These are phyloP conservation scores for Uncinocarpus reesii DNA, from an alignment of 2,329 filamentous ascomycete genomes.

Conservation along the genomic window DNA sequence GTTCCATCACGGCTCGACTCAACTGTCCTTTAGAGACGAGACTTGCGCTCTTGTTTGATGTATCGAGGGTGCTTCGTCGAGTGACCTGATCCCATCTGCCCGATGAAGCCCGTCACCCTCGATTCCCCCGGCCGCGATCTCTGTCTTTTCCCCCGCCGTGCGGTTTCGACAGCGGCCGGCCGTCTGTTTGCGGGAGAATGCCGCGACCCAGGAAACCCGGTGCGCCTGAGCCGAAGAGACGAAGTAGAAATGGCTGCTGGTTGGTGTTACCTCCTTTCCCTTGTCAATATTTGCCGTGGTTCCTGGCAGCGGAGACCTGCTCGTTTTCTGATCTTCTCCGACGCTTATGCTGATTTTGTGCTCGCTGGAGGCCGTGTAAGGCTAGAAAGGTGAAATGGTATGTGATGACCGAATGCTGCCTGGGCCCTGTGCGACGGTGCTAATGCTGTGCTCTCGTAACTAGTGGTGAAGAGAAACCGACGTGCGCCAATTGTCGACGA, in stretches of 20 bases:
- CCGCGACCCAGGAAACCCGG: slow-evolving; percentile 52
- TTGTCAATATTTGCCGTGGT: background rate
- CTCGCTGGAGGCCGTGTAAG: slow-evolving; percentile 55
- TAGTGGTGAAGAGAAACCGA: slow-evolving; percentile 63
- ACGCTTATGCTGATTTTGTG: no score
- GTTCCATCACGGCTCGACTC: no score
- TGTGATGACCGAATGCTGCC: slow-evolving; percentile 3
- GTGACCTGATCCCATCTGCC: no score
- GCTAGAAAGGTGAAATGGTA: slow-evolving; percentile 62
- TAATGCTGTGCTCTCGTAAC: no score
- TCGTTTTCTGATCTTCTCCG: background rate
- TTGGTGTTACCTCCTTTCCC: slow-evolving; percentile 26
- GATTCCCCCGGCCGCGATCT: background rate
- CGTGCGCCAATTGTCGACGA: slow-evolving; percentile 61
- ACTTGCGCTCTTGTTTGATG: no score
- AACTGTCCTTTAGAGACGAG: no score
- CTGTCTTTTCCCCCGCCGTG: background rate
- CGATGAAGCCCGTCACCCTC: slow-evolving; percentile 7
- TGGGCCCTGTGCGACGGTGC: no score
- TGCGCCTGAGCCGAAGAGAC: slow-evolving; percentile 49
- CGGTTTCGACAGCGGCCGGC: background rate
- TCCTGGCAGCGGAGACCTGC: slow-evolving; percentile 14
- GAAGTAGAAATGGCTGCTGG: slow-evolving; percentile 56
- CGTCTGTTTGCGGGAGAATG: slow-evolving; percentile 34
- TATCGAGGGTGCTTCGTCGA: no score